These are phyloP conservation scores for Hyphopichia burtonii DNA, from an alignment of 1,139 yeast species.

Conservation along the genomic window DNA sequence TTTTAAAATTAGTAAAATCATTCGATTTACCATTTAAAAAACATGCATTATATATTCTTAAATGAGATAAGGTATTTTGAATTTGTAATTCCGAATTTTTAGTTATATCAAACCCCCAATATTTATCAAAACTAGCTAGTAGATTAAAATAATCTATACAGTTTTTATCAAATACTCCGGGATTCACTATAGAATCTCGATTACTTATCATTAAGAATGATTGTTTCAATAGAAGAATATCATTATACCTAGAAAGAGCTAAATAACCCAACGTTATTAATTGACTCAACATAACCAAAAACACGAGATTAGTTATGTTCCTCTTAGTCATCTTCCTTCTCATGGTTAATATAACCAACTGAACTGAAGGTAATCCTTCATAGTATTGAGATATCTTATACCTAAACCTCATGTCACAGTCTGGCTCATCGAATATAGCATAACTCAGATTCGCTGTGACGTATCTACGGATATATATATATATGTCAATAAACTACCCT, in stretches of 20 bases:
- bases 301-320: not conserved
- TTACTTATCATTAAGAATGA: not conserved
- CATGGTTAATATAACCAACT: not conserved
- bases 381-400: not conserved
- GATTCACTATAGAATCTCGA: not conserved
- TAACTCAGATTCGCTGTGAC: no score
- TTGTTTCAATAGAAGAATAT: not conserved
- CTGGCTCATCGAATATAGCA: no score
- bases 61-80: conserved; percentile 2
- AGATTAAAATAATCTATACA: conserved; percentile 1
- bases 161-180: not conserved
- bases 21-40: conserved; percentile 9
- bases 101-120: conserved; percentile 2
- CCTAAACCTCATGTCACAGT: no score
- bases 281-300: not conserved
- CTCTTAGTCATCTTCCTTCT: not conserved
- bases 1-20: not conserved
- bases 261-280: not conserved
- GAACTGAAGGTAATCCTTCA: not conserved
- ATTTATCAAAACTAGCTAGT: not conserved
- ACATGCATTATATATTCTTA: conserved; percentile 25
- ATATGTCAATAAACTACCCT: no score
- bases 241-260: not conserved
- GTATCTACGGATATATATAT: no score
- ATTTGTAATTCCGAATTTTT: conserved; percentile 1